Base-by-base conservation (phyloP, 2,329 filamentous ascomycete genomes). In the Acephala macrosclerotiorum region DNA sequence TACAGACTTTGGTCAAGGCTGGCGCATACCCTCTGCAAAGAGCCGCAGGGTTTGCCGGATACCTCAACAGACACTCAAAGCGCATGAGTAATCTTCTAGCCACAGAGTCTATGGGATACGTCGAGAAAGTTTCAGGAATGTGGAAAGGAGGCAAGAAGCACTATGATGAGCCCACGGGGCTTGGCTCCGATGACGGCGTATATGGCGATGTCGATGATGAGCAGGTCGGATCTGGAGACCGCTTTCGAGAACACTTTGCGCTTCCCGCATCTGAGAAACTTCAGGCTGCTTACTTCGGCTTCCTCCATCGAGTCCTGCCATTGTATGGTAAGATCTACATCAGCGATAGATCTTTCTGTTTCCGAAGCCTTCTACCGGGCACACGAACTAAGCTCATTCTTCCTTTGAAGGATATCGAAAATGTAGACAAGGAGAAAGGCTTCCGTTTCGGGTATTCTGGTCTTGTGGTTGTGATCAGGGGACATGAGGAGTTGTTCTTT, bases 281-380 rank as follows among this genome's bases (percentile, higher is more conserved):
- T 0, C 89, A 93, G 68, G 94, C 95, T 1, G 92, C 93, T 0
- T 98, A 96, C 79, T 98, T 94, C 78, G 93, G 92, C n/a, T 92
- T 92, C 75, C 84, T 98, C n/a, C 89, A 96, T 72, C 89, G 94
- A 2, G 93, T 97, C 0, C 79, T 98, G 35, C 96, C 96, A 2
- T 84, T 98, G 1, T 98, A 97, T 74, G 96, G 96, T 72, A 99
- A 98, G 79, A 92, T 98, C 38, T 99, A 99, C 79, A 90, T 98
- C 71, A 94, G 96, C 75, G 89, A 94, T 71, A 87, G 88, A 25
- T 91, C 90, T 65, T 92, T 98, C 70, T 99, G 96, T 80, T 99
- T 97, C 80, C 91, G 96, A 64, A 97, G 94, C 76, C 81, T 98
- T 60, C 82, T 97, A 40, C 93, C 93, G 0, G 94, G 94, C 0